Evolutionary conservation across 352 stramenopile species (phyloP).

Genomic region (Sclerospora graminicola): DNA sequence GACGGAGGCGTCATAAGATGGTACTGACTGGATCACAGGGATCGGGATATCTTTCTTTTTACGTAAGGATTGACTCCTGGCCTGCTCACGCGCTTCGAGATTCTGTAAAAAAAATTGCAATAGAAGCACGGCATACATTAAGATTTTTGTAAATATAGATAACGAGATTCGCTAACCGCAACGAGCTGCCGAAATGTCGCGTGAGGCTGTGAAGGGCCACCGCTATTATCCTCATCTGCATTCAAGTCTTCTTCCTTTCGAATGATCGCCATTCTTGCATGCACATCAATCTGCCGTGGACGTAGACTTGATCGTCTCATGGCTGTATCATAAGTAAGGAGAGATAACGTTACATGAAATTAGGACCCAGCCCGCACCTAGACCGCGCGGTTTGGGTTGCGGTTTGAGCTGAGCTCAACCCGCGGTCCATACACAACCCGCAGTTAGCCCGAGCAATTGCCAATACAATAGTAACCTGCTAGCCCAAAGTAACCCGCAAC

Average conservation of each 20-base stretch:
- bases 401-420: too few relatives aligned
- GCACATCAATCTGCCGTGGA: slow-evolving; percentile 81
- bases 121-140: background rate
- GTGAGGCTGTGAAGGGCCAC: slow-evolving; percentile 21
- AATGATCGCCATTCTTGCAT: slow-evolving; percentile 79
- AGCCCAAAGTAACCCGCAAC: too few relatives aligned
- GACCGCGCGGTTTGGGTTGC: too few relatives aligned
- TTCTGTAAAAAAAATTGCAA: too few relatives aligned
- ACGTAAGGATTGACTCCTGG: slow-evolving; percentile 25
- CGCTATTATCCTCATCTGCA: slow-evolving; percentile 41
- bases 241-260: slow-evolving; percentile 73
- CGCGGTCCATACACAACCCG: too few relatives aligned
- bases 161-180: slow-evolving; percentile 22
- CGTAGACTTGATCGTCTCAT: slow-evolving; percentile 81
- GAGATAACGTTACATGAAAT: too few relatives aligned
- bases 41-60: slow-evolving; percentile 87
- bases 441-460: too few relatives aligned
- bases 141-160: slow-evolving; percentile 1
- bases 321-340: too few relatives aligned
- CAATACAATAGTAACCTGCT: too few relatives aligned
- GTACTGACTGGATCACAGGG: slow-evolving; percentile 60
- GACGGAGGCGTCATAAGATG: slow-evolving; percentile 59
- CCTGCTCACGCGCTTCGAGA: slow-evolving; percentile 47
- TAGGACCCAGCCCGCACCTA: too few relatives aligned
- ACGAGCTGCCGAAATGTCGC: slow-evolving; percentile 71